Evolutionary conservation across 1,139 yeast genomes (phyloP), one percentile per base, ranked within the genome.

Genomic region (Nadsonia commutata): DNA sequence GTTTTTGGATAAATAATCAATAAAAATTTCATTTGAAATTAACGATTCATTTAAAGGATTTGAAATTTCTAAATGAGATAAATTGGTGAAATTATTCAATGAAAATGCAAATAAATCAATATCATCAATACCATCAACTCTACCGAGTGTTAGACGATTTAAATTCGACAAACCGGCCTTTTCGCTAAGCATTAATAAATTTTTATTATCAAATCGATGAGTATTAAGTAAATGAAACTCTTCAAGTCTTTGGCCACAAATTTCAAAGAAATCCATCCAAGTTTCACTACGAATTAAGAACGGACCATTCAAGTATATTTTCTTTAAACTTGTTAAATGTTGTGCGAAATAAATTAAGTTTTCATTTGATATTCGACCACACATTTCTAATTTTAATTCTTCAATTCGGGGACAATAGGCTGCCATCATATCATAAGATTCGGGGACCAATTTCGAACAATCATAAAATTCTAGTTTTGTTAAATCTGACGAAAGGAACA

Each of bases 321-420:
- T 66, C 9, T 58, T 65, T 43, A 93, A 64, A 22, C 72, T 59
- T 0, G 64, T 63, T 40, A 88, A 65, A 48, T 84, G 78, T 11
- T 74, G 63, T 9, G 75, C 71, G 49, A 72, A 75, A 55, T 83
- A 80, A 19, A 66, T 57, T 47, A 90, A 59, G 46, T 83, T 80
- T 51, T 80, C 86, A 57, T 83, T 83, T 52, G 80, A 86, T 36
- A 90, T 64, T 53, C 83, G 93, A 2, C 98, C 98, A 65, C 97
- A 90, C 96, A 86, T 88, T 48, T 77, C 77, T 40, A 90, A 65
- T 0, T 80, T 80, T 37, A 90, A 61, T 2, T 69, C 63, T 51
- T 74, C 78, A 3, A 90, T 50, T 36, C 78, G 68, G 0, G 96
- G 95, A 51, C 96, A 83, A 57, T 65, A 81, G 0, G 94, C 70